Evolutionary conservation across 2,329 filamentous ascomycete species (phyloP), one percentile per base, ranked within the genome.

Genomic region (Aspergillus flavus): DNA sequence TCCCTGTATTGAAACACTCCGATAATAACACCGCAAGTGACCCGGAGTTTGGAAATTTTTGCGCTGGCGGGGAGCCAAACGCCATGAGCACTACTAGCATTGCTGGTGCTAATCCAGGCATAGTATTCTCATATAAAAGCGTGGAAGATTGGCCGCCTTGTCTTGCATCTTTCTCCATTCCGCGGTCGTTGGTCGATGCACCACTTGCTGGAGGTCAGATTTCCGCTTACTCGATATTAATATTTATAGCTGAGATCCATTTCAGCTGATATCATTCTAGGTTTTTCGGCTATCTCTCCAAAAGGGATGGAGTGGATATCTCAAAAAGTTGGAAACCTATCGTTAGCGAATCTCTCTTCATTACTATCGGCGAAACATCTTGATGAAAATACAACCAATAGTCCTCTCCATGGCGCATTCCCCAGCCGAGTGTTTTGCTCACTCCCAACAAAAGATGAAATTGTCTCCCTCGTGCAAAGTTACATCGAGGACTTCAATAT

Each of bases 271-370:
- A 50, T 4, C 6, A 7, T n/a, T 19, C 6, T 43, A 68, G 66
- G 62, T 26, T 57, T 68, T 6, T 59, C 58, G 3, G 53, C 59
- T 28, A 43, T 65, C 30, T 66, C 66, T 19, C 53, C 23, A 12
- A 64, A 63, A 45, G 66, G 66, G 1, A 21, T 64, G n/a, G 58
- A 66, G 19, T 68, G 66, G 66, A 61, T 68, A 45, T 52, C 57
- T n/a, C 58, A 57, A 28, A 64, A 66, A 30, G 34, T 59, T 14
- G 66, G 61, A 11, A 46, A 46, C n/a, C 10, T 28, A 43, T 43
- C 30, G 10, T 26, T 32, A 12, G 30, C 21, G 26, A 41, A 36
- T 39, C 45, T 56, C 53, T 63, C 19, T 3, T 41, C 57, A 28
- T 41, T 53, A 0, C n/a, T 62, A 23, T 48, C 48, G 3, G 34